These are phyloP conservation scores for Lepidium aucheri DNA, from an alignment of 345 rosid species.

Conservation along the genomic window DNA sequence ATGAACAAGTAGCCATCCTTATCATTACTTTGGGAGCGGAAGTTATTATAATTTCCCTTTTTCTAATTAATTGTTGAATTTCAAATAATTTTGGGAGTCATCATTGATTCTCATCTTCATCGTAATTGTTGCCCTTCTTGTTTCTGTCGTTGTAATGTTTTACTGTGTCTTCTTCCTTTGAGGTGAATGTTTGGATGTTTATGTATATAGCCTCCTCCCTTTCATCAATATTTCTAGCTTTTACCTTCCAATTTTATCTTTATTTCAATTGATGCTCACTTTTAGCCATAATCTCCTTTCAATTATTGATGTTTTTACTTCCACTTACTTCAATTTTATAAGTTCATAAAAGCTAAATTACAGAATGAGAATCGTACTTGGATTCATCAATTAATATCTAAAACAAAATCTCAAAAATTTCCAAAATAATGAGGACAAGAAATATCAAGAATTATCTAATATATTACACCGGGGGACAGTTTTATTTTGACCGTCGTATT, in stretches of 20 bases:
- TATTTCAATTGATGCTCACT: background rate
- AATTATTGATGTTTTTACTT: background rate
- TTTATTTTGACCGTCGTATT: too few relatives aligned
- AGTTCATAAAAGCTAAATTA: too few relatives aligned
- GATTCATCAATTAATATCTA: too few relatives aligned
- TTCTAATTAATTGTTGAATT: constrained; percentile 1
- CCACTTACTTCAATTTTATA: too few relatives aligned
- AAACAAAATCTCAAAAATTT: background rate
- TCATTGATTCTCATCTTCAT: constrained; percentile 11
- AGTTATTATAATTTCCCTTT: background rate
- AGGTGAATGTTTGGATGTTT: background rate
- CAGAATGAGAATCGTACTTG: too few relatives aligned
- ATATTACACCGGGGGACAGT: too few relatives aligned
- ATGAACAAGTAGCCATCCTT: constrained; percentile 26
- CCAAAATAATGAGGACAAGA: background rate
- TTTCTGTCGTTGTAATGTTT: background rate
- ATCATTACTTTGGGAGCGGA: background rate
- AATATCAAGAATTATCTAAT: too few relatives aligned
- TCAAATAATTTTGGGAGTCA: constrained; percentile 2
- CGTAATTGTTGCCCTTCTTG: background rate
- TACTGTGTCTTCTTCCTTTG: background rate
- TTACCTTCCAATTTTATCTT: background rate
- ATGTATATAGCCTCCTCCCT: background rate
- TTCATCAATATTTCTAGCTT: background rate
- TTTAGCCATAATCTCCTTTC: background rate